Conservation (phyloP, 2,329 filamentous ascomycete genomes). For the Venturiaceae sp. region DNA sequence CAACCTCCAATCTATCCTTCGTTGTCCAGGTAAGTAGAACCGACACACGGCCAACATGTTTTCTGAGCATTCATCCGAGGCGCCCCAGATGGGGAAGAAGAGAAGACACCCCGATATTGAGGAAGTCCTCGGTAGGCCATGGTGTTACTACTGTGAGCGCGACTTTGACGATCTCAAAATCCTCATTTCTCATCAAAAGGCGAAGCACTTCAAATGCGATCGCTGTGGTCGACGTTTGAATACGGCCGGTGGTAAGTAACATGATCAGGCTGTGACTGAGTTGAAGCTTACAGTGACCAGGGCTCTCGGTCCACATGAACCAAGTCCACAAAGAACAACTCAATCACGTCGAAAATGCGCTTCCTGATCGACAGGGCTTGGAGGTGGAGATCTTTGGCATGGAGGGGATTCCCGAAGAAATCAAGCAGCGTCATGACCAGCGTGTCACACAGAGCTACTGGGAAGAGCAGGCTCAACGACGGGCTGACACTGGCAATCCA, state of each 20-base stretch:
- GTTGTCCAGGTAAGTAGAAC: conserved; percentile 1
- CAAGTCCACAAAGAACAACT: conserved; percentile 96
- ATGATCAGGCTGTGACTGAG: conserved; percentile 4
- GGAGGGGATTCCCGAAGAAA: conserved; percentile 87
- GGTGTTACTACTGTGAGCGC: conserved; percentile 99
- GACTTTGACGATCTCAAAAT: conserved; percentile 98
- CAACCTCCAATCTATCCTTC: neutral
- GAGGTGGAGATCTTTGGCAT: conserved; percentile 97
- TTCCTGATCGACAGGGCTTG: conserved; percentile 73
- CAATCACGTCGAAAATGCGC: conserved; percentile 79
- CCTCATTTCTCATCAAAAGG: conserved; percentile 92
- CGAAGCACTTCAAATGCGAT: conserved; percentile 99
- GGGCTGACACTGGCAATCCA: conserved; percentile 74
- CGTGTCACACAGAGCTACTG: conserved; percentile 80
- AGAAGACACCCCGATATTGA: conserved; percentile 77
- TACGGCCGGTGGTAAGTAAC: conserved; percentile 73
- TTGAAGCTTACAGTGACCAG: conserved; percentile 23
- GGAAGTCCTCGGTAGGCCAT: conserved; percentile 77
- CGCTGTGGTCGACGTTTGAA: conserved; percentile 80
- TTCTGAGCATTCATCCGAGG: neutral
- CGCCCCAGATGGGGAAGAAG: conserved; percentile 66
- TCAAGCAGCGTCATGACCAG: conserved; percentile 74
- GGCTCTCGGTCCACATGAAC: conserved; percentile 92
- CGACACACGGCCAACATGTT: neutral
- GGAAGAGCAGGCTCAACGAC: conserved; percentile 72